phyloP scores from a whole-genome alignment of 1,284 basidiomycete genomes.

The Bjerkandera adusta region DNA sequence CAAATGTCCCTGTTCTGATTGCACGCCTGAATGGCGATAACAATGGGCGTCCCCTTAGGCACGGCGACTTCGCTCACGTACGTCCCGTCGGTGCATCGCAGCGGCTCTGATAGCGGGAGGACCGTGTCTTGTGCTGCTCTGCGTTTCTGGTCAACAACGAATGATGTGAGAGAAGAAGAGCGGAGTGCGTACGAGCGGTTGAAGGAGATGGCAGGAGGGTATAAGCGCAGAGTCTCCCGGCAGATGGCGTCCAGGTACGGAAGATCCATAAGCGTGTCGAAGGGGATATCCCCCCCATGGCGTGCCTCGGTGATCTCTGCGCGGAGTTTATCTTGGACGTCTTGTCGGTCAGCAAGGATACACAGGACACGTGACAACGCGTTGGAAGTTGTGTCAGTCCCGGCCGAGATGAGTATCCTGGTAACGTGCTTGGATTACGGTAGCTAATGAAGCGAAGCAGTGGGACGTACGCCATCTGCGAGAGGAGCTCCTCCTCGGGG shows the following conservation, averaged over 20 bases:
- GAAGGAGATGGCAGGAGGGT: conserved; percentile 1
- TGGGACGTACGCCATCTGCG: conserved; percentile 11
- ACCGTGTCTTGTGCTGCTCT: conserved; percentile 7
- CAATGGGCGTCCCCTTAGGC: conserved; percentile 42
- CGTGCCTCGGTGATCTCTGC: conserved; percentile 4
- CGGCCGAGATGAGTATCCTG: conserved; percentile 4
- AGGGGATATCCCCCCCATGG: conserved; percentile 5
- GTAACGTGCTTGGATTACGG: not conserved
- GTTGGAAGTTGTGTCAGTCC: conserved; percentile 12
- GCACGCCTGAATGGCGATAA: conserved; percentile 44
- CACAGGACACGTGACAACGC: conserved; percentile 9
- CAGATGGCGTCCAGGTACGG: conserved; percentile 15
- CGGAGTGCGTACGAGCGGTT: not conserved
- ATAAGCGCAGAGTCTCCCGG: conserved; percentile 11
- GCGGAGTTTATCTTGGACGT: conserved; percentile 10
- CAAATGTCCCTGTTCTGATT: conserved; percentile 48
- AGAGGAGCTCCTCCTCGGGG: conserved; percentile 12
- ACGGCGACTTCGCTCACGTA: conserved; percentile 37
- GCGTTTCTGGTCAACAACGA: no score
- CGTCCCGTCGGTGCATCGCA: conserved; percentile 27
- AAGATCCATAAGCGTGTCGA: conserved; percentile 10
- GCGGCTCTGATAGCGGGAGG: conserved; percentile 17
- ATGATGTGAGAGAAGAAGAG: not conserved
- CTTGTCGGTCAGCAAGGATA: conserved; percentile 9
- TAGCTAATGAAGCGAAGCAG: not conserved